These are phyloP conservation scores for Pestalotiopsis sp. DNA, from an alignment of 2,329 filamentous ascomycete genomes.

Conservation along the genomic window DNA sequence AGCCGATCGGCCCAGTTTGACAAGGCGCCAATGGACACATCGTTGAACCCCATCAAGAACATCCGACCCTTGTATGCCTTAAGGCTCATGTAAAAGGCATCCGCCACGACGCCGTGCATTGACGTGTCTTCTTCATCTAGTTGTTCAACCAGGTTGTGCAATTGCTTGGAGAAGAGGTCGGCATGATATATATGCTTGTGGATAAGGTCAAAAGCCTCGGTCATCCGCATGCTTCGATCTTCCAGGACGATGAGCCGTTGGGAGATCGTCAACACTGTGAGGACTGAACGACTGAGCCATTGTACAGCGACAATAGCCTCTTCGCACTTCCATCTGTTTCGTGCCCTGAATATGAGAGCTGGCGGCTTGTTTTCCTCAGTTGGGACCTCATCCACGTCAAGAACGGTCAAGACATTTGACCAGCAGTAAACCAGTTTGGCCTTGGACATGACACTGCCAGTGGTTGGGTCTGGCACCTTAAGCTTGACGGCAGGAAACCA, in stretches of 20 bases:
- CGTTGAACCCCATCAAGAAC: constrained; percentile 92
- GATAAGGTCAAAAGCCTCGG: constrained; percentile 90
- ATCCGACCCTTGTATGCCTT: constrained; percentile 91
- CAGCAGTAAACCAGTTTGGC: constrained; percentile 96
- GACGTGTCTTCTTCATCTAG: constrained; percentile 84
- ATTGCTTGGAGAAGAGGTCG: constrained; percentile 86
- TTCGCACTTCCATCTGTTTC: constrained; percentile 89
- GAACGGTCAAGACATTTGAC: constrained; percentile 94
- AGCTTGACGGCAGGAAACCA: constrained; percentile 98
- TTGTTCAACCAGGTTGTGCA: constrained; percentile 83
- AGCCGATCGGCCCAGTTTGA: constrained; percentile 98
- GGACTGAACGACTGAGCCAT: constrained; percentile 92
- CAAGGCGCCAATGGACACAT: constrained; percentile 85
- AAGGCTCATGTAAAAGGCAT: constrained; percentile 98
- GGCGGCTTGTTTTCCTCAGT: constrained; percentile 76
- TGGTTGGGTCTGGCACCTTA: constrained; percentile 71
- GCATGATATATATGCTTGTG: constrained; percentile 91
- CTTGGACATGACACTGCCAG: constrained; percentile 71
- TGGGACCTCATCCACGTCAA: constrained; percentile 80
- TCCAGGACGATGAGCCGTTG: constrained; percentile 92
- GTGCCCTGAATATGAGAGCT: constrained; percentile 76
- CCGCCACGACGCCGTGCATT: constrained; percentile 94
- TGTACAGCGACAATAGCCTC: constrained; percentile 96
- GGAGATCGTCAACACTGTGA: constrained; percentile 90
- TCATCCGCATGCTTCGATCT: constrained; percentile 85